Evolutionary conservation across 2,329 filamentous ascomycete species (phyloP).

Genomic region (Botrytis porri): DNA sequence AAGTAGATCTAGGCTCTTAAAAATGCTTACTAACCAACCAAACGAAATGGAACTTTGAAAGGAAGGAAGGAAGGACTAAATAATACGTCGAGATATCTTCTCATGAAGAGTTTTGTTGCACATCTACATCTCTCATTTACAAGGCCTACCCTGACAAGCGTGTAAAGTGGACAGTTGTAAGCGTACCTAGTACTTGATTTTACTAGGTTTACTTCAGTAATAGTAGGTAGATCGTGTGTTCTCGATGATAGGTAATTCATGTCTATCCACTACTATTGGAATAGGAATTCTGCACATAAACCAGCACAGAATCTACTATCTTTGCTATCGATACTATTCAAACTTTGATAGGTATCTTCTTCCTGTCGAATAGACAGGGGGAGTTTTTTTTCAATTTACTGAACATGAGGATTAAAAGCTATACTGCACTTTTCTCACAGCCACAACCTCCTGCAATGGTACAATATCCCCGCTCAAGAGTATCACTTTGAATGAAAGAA

Average conservation of each 20-base stretch:
- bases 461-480: not conserved
- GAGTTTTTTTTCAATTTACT: not conserved
- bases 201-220: not conserved
- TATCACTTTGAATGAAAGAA: not conserved
- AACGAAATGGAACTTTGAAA: not conserved
- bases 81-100: not conserved
- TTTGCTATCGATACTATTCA: not conserved
- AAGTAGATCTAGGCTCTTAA: not conserved
- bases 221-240: not conserved
- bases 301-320: not conserved
- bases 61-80: not conserved
- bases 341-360: not conserved
- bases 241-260: not conserved
- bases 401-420: not conserved
- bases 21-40: not conserved
- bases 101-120: not conserved
- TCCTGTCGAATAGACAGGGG: not conserved
- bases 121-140: not conserved
- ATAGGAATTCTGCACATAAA: not conserved
- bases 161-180: not conserved
- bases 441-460: not conserved
- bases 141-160: not conserved
- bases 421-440: not conserved
- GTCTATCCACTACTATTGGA: not conserved
- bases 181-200: not conserved